A percentile compares a stretch with the other conserved stretches of the same genome.
Conservation (phyloP, 2,329 filamentous ascomycete species). For the Pseudomassariella vexata region DNA sequence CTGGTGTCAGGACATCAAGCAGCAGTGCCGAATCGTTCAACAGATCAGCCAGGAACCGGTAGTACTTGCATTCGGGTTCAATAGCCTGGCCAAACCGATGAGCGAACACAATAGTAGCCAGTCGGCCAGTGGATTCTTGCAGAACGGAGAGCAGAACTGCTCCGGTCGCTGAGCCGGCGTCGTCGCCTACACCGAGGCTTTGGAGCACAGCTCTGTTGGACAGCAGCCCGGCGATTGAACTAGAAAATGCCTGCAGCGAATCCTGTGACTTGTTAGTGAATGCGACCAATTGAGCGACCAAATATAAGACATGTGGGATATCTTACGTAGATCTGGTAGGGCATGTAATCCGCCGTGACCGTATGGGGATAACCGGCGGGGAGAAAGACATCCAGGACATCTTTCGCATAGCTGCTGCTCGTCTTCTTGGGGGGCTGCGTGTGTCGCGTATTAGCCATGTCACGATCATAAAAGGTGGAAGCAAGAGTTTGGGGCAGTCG, state of each 20-base stretch:
- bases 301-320: neutral
- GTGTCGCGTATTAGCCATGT: neutral
- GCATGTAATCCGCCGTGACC: conserved; percentile 77
- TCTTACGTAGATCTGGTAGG: conserved; percentile 53
- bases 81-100: conserved; percentile 75
- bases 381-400: conserved; percentile 66
- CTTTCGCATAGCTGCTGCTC: conserved; percentile 22
- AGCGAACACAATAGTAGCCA: conserved; percentile 83
- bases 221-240: conserved; percentile 72
- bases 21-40: conserved; percentile 85
- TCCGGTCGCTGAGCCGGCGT: conserved; percentile 69
- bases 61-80: conserved; percentile 87
- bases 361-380: conserved; percentile 85
- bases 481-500: neutral
- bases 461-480: too few relatives aligned
- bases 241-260: conserved; percentile 79
- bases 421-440: conserved; percentile 13
- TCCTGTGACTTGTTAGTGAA: conserved; percentile 35
- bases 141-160: conserved; percentile 78
- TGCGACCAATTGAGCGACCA: neutral
- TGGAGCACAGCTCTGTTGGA: conserved; percentile 79
- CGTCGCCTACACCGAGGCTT: conserved; percentile 76
- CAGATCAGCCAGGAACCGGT: conserved; percentile 78
- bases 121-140: conserved; percentile 72
- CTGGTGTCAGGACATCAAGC: conserved; percentile 76